Percentiles rank a stretch among this genome's conserved stretches.
Conservation (phyloP, 768 basidiomycete species). For the Leucocoprinus sp. region DNA sequence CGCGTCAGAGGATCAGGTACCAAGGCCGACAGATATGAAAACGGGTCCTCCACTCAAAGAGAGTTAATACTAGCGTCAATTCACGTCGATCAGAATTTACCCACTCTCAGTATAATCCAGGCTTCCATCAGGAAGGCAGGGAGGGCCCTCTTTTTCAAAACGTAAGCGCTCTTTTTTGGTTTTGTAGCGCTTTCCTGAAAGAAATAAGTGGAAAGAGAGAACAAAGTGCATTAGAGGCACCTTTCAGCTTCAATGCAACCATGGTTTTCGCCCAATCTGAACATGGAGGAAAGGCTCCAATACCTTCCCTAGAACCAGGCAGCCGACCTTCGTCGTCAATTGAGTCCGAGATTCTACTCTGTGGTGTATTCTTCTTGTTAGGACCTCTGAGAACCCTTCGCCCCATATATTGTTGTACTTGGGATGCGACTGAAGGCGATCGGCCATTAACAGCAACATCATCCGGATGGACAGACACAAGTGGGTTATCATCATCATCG, state of each 20-base stretch:
- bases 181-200: slow-evolving; percentile 62
- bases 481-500: slow-evolving; percentile 25
- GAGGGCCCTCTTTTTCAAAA: slow-evolving; percentile 72
- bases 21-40: slow-evolving; percentile 55
- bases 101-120: slow-evolving; percentile 64
- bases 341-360: slow-evolving; percentile 30
- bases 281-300: slow-evolving; percentile 63
- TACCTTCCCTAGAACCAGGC: slow-evolving; percentile 70
- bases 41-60: slow-evolving; percentile 66
- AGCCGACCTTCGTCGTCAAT: slow-evolving; percentile 64
- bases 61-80: slow-evolving; percentile 10
- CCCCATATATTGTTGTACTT: slow-evolving; percentile 27
- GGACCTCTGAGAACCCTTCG: slow-evolving; percentile 44
- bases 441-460: slow-evolving; percentile 34
- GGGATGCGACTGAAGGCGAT: slow-evolving; percentile 39
- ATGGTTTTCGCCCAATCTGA: slow-evolving; percentile 69
- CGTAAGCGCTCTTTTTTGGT: slow-evolving; percentile 76
- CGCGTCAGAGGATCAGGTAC: slow-evolving; percentile 50
- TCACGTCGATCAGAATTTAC: slow-evolving; percentile 17
- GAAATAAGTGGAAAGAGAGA: not conserved
- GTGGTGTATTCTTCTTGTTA: slow-evolving; percentile 36
- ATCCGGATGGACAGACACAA: slow-evolving; percentile 36
- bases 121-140: slow-evolving; percentile 67
- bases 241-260: slow-evolving; percentile 69
- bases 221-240: slow-evolving; percentile 23